Base-by-base conservation (phyloP, 768 basidiomycete species). In the Favolaschia claudopus region DNA sequence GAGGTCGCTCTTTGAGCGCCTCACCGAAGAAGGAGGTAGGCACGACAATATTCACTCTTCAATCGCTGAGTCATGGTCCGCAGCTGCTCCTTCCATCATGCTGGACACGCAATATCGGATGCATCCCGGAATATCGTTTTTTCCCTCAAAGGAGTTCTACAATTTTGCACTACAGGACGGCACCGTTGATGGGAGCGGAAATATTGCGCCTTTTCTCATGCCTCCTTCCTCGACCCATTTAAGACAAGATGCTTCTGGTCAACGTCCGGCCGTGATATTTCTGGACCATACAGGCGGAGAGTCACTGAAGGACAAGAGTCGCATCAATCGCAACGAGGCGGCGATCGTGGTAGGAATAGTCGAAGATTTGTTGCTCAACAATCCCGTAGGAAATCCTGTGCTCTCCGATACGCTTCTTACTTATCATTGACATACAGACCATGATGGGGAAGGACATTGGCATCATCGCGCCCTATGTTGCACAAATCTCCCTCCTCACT, bases 51-150 rank as follows among this genome's bases (percentile, higher is more conserved):
- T 3, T 48, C 37, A 36, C 51, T 22, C 36, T 38, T 29, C 58
- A 59, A 58, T 49, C 47, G 38, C 28, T 39, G 58, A 63, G 14
- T 22, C 53, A 49, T 37, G n/a, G n/a, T n/a, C 20, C 60, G 45
- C 47, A 93, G 92, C 82, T 39, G 85, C 93, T n/a, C 93, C 94
- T 10, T 89, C 92, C 5, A 85, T 95, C 61, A 95, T 96, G 90
- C 85, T 98, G 55, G 90, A 96, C 69, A 83, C 86, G n/a, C 95
- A 98, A 74, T 98, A 97, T 67, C 88, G 95, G 32, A 98, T 98
- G 95, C 94, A 96, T 67, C 96, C 95, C 13, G 79, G 79, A 33
- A 95, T 98, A 65, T 93, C 95, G 2, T 81, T 81, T 20, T 98
- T 98, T 77, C 94, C 96, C 10, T 88, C 91, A 33, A 70, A 78